Evolutionary conservation across 306 rosid species (phyloP).

Genomic region (Begonia fuchsioides): DNA sequence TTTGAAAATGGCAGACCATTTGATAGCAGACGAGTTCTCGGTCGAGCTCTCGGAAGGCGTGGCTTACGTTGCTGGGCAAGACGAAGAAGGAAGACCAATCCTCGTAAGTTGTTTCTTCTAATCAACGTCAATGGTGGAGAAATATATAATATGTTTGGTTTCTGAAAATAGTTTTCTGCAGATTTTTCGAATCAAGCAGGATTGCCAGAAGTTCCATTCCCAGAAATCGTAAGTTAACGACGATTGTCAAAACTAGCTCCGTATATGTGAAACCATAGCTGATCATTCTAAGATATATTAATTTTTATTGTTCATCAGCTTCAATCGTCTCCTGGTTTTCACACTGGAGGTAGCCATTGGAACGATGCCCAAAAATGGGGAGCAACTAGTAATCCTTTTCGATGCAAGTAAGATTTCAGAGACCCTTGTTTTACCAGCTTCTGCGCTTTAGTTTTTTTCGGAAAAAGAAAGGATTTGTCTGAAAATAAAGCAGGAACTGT

Average conservation of each 20-base stretch:
- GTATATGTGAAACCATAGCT: too few species aligned
- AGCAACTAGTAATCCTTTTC: conserved; percentile 70
- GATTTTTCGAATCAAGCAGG: conserved; percentile 92
- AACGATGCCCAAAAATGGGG: conserved; percentile 71
- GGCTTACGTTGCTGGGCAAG: conserved; percentile 86
- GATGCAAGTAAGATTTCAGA: conserved; percentile 69
- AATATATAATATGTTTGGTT: too few species aligned
- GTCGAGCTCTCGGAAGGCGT: conserved; percentile 87
- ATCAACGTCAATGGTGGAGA: not conserved
- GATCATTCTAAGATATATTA: not conserved
- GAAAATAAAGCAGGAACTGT: conserved; percentile 26
- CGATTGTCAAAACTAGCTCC: not conserved
- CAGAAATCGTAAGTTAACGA: conserved; percentile 65
- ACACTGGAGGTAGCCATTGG: conserved; percentile 85
- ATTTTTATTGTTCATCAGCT: conserved; percentile 22
- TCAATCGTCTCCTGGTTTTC: conserved; percentile 70
- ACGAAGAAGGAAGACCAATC: conserved; percentile 84
- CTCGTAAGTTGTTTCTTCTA: conserved; percentile 27
- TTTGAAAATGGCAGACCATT: conserved; percentile 33
- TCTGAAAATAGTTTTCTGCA: conserved; percentile 7
- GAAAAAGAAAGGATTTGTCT: not conserved
- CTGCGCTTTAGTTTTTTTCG: too few species aligned
- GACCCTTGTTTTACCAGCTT: too few species aligned
- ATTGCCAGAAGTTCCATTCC: conserved; percentile 77
- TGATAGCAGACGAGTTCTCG: conserved; percentile 96